Conservation (phyloP, 139 green algal species). For the Tetraselmis chui region DNA sequence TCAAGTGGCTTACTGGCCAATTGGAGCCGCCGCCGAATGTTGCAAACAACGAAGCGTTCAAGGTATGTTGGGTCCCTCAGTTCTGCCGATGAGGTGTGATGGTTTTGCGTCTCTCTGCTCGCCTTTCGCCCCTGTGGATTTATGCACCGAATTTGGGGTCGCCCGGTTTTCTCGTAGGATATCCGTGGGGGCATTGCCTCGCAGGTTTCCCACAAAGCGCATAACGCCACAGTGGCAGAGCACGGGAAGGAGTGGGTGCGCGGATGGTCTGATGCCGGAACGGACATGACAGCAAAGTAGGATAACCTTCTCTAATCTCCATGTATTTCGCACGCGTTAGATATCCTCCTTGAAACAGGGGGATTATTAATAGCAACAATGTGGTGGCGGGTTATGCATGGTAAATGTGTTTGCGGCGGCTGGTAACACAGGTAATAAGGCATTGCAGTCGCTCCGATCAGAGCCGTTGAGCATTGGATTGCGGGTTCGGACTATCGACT, state of each 20-base stretch:
- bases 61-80: slow-evolving; percentile 16
- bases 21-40: slow-evolving; percentile 36
- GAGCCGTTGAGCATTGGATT: too few species aligned
- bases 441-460: too few species aligned
- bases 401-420: too few species aligned
- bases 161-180: slow-evolving; percentile 19
- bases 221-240: slow-evolving; percentile 19
- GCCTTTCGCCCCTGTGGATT: neutral
- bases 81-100: neutral
- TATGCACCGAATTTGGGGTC: neutral
- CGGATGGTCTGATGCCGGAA: slow-evolving; percentile 61
- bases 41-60: slow-evolving; percentile 44
- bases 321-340: too few species aligned
- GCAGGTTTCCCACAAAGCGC: slow-evolving; percentile 35
- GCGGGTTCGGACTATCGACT: too few species aligned
- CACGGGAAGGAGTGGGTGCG: slow-evolving; percentile 51
- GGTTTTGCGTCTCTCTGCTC: neutral
- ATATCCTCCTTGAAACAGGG: too few species aligned
- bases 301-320: too few species aligned
- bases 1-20: slow-evolving; percentile 76
- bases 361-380: too few species aligned
- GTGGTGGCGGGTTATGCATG: too few species aligned
- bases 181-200: slow-evolving; percentile 28
- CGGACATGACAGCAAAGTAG: too few species aligned
- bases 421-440: too few species aligned